A percentile compares a stretch with the other conserved stretches of the same genome.
Conservation (phyloP, 495 filamentous ascomycete genomes). For the Aspergillus haitiensis region DNA sequence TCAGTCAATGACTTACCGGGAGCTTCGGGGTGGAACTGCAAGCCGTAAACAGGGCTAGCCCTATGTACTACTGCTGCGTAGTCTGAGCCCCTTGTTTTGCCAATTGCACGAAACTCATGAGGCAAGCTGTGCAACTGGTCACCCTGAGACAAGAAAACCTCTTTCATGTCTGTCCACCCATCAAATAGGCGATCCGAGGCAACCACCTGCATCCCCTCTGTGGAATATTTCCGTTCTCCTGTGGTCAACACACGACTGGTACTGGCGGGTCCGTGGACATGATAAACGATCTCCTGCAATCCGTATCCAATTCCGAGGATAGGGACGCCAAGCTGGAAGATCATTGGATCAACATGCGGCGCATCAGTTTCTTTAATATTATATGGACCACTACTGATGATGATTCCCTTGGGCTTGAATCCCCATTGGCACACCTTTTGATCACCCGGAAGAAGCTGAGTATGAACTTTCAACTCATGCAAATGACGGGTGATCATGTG, state of each 20-base stretch:
- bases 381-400: constrained; percentile 69
- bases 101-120: constrained; percentile 67
- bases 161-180: constrained; percentile 62
- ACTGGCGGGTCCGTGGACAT: constrained; percentile 57
- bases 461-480: constrained; percentile 79
- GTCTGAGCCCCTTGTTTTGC: constrained; percentile 69
- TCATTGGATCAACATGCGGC: constrained; percentile 74
- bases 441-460: constrained; percentile 91
- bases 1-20: constrained; percentile 31
- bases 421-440: constrained; percentile 74
- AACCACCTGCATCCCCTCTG: constrained; percentile 49
- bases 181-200: constrained; percentile 71
- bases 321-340: constrained; percentile 77
- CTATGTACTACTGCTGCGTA: constrained; percentile 81
- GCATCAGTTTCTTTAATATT: constrained; percentile 71
- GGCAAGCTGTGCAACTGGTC: constrained; percentile 79
- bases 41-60: constrained; percentile 59
- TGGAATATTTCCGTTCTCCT: constrained; percentile 71
- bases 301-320: constrained; percentile 82
- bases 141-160: constrained; percentile 84
- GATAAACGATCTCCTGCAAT: constrained; percentile 81
- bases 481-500: constrained; percentile 72
- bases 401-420: constrained; percentile 81
- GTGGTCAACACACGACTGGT: constrained; percentile 67
- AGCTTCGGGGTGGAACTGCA: constrained; percentile 90